Evolutionary conservation across 352 stramenopile genomes (phyloP), one percentile per base, ranked within the genome.

Genomic region (Blastocystis sp.): DNA sequence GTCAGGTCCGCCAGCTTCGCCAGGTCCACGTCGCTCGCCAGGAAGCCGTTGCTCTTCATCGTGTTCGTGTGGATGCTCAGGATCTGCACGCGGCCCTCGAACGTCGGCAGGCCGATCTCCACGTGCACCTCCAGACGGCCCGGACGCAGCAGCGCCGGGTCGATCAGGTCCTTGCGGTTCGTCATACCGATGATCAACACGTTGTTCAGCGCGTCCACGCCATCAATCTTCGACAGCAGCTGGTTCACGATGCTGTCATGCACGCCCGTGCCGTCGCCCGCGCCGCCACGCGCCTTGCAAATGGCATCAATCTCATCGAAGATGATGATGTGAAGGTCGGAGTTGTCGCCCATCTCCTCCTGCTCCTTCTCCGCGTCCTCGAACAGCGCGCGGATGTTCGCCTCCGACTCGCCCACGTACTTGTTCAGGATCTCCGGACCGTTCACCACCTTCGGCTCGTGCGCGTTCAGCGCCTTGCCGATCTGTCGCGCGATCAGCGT

Each of bases 291-390:
- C 68, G 94, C 89, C 90, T 98, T 98, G 90, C 95, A 98, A 91
- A 99, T 99, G 54, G 97, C 97, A 92, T 99, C 97, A 91, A 99
- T 98, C 91, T 99, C 97, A 91, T 99, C 97, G 89, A 99, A 98
- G 90, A 99, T 99, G 90, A 99, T 98, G 90, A 99, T 98, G 91
- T 99, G 97, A 66, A 99, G 93, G 89, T 98, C 96, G 77, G 93
- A 98, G 77, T 97, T 94, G 84, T 98, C 97, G 69, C 96, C 96
- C 28, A 97, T 89, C 69, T 97, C 93, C 69, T 87, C 57, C 79
- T 92, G 89, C 89, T 94, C 92, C 40, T 91, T 87, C 89, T 96
- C 93, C 10, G 96, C 96, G 80, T 99, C 96, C 0, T 94, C 92
- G 90, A 99, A 99, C 0, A 98, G 92, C 74, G 98, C 96, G 60